phyloP scores from a whole-genome alignment of 2,329 filamentous ascomycete species.

The Xylariomycetidae sp. region DNA sequence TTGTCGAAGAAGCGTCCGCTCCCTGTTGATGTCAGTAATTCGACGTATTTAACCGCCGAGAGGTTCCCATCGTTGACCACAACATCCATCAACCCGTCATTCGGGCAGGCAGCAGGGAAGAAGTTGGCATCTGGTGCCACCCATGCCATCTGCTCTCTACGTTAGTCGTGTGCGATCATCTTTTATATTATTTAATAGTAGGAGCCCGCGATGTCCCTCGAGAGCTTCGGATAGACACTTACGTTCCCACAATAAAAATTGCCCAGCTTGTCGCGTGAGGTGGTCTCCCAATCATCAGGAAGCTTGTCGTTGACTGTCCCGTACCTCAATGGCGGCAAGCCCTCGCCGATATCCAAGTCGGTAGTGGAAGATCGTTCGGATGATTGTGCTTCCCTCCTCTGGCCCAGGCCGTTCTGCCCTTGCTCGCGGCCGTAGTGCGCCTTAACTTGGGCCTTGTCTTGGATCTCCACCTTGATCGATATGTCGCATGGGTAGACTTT shows the following conservation, averaged over 20 bases:
- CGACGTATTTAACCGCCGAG: conserved; percentile 58
- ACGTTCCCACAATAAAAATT: conserved; percentile 93
- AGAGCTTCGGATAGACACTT: conserved; percentile 32
- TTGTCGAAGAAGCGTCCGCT: conserved; percentile 75
- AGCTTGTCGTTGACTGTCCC: conserved; percentile 76
- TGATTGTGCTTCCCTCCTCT: conserved; percentile 27
- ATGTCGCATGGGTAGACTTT: conserved; percentile 86
- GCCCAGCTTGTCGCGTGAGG: conserved; percentile 72
- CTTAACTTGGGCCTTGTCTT: conserved; percentile 69
- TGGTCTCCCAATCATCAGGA: conserved; percentile 70
- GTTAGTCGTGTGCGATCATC: too few species aligned
- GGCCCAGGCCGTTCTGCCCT: conserved; percentile 4
- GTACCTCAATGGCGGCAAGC: conserved; percentile 70
- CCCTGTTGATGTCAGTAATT: conserved; percentile 68
- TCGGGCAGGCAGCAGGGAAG: conserved; percentile 76
- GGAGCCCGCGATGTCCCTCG: too few species aligned
- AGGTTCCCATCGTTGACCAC: conserved; percentile 76
- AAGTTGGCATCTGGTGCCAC: conserved; percentile 86
- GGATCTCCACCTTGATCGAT: conserved; percentile 76
- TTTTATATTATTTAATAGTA: too few species aligned
- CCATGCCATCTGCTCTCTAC: conserved; percentile 66
- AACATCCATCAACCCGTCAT: conserved; percentile 82
- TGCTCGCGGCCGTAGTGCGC: conserved; percentile 60
- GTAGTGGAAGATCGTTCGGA: conserved; percentile 17
- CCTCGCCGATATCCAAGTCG: conserved; percentile 34